phyloP scores from a whole-genome alignment of 371 early-diverging fungal genomes.

The Haplosporangium sp. region DNA sequence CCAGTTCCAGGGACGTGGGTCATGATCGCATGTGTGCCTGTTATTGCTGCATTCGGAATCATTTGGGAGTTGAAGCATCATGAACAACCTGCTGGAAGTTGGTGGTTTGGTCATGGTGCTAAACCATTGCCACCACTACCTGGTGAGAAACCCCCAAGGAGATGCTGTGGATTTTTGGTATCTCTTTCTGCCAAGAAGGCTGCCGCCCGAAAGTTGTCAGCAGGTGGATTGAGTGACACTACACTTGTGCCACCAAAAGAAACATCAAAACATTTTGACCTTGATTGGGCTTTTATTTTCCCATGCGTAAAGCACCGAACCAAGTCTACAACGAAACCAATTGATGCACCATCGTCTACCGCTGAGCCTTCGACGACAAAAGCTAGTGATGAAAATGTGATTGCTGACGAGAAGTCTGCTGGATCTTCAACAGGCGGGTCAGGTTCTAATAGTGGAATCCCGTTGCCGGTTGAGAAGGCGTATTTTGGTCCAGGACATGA shows the following conservation, averaged over 20 bases:
- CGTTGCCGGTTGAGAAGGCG: conserved; percentile 11
- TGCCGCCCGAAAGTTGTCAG: background rate
- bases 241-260: conserved; percentile 15
- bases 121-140: conserved; percentile 40
- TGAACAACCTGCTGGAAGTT: conserved; percentile 45
- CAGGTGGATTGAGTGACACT: conserved; percentile 12
- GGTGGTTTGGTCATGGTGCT: conserved; percentile 47
- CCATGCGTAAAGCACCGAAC: background rate
- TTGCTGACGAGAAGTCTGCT: background rate
- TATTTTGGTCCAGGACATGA: conserved; percentile 23
- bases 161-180: conserved; percentile 33
- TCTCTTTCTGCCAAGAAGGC: conserved; percentile 15
- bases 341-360: background rate
- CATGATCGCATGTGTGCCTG: conserved; percentile 47
- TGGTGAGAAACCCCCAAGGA: conserved; percentile 33
- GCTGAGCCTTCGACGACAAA: background rate
- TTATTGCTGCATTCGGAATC: conserved; percentile 38
- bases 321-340: conserved; percentile 5
- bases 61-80: conserved; percentile 46
- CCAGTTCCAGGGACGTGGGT: conserved; percentile 45
- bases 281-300: background rate
- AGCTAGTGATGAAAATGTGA: background rate
- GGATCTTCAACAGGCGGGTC: background rate
- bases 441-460: background rate
- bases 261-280: background rate